Evolutionary conservation across 1,139 yeast genomes (phyloP), one percentile per base, ranked within the genome.

Genomic region (Cylindricascospora bacillispora): DNA sequence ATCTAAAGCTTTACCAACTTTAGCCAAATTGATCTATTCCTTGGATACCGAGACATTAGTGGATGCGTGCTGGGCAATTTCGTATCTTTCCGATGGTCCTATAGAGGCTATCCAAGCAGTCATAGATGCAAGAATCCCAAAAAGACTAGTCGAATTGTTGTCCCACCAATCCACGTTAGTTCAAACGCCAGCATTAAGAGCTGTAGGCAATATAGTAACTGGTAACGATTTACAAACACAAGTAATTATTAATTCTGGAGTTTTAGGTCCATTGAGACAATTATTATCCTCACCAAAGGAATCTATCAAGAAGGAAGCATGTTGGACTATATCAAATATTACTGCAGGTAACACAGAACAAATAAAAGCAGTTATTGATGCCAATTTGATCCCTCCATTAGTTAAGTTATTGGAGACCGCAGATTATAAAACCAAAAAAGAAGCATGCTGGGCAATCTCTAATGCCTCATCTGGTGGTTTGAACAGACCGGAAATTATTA

Each of bases 401-500:
- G 77, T 89, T 49, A 76, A 85, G 56, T 65, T 89, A 47, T 67
- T 89, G 52, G 59, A 51, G 32, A 67, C 71, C 35, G 95, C 93
- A 39, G 98, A 89, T 52, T 86, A 83, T 65, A 85, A 83, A 63
- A 89, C 97, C 25, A 81, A 83, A 57, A 89, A 89, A 60, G 98
- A 89, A 63, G 98, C 98, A 7, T 86, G 98, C 65, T 89, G 98
- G 98, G 98, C 97, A 22, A 80, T 89, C 45, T 85, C 97, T 21
- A 89, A 89, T 56, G 98, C 98, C 26, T 81, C 95, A 13, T 80
- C 95, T 13, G 97, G 98, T 47, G 97, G 95, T 21, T 67, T 85
- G 45, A 67, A 79, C 27, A 79, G 76, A 56, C 97, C 98, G 5
- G 95, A 85, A 33, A 95, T 85, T 57, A 86, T 89, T 45, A 72